Base-by-base conservation (phyloP, 2,329 filamentous ascomycete genomes). In the Coniochaeta pulveracea region DNA sequence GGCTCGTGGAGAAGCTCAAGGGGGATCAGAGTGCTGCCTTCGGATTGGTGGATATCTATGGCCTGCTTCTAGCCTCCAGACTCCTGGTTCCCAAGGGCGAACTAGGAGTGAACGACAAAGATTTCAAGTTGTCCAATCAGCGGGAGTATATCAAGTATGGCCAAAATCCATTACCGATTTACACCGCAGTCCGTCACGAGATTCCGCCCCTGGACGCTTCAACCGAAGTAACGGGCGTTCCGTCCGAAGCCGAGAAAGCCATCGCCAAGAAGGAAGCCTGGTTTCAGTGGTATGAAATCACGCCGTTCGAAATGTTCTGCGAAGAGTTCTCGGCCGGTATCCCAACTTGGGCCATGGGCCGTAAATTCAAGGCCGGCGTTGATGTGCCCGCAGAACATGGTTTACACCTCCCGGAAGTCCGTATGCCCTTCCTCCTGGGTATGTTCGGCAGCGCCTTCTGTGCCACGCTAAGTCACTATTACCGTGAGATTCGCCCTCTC, bases 281-380 rank as follows among this genome's bases (percentile, higher is more conserved):
- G 84, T 98, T 96, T 47, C 89, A 98, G 47, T 96, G 91, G 89
- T 95, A 91, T 45, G 91, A 98, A 49, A 81, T 89, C 47, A 93
- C 85, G 0, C 89, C 89, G 0, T 95, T 93, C 49, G 89, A 96
- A 52, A 80, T 95, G 51, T 95, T 91, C 55, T 94, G 86, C 45
- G 89, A 96, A 55, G 89, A 95, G 49, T 78, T 94, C 33, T 71
- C 72, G 16, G 86, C 89, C 3, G 89, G 91, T 3, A 95, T 98
- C 39, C 91, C 91, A 0, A 94, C 85, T 0, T 98, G 89, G 86
- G 84, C 86, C 6, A 63, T 96, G 38, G 91, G 91, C 3, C 73
- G 91, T 28, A 77, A 72, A 37, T 98, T 95, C 54, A 63, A 82
- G 21, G 66, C 72, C 24, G 91, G 91, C 12, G 55, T 60, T 26